Base-by-base conservation (phyloP, 1,284 basidiomycete genomes). In the Polyporus tsugae region DNA sequence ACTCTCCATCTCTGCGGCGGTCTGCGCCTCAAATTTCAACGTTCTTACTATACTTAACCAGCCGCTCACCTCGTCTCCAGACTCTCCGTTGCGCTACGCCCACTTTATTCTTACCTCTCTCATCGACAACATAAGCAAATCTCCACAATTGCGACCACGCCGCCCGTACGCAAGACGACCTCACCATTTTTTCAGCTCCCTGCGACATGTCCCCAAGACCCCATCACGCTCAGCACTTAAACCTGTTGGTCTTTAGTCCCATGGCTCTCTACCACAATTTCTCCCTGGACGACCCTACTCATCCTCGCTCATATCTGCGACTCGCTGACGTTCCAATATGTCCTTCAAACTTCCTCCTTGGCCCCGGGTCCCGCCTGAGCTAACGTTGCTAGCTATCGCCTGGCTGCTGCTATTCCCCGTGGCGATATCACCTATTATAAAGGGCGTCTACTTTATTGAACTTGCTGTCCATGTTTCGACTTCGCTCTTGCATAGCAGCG, bases 401-500 rank as follows among this genome's bases (percentile, higher is more conserved):
- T 89, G 86, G 74, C 69, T 89, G 25, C 80, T 90, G 41, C 81
- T 90, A 25, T 82, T 90, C 53, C 81, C 90, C 39, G 84, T 86
- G 42, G 84, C 86, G 6, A 82, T 89, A 63, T 89, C 87, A 4
- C 87, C 87, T n/a, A 85, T 90, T 74, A 84, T 84, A 74, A 85
- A 87, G 75, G 76, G 80, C 70, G 84, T 89, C 63, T 87, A 81
- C 77, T 80, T 89, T 67, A 86, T 89, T 75, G 79, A 78, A 58
- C 78, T 89, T 36, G 73, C 80, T n/a, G 82, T 81, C 13, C 75
- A 81, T 61, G 75, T 80, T 67, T 75, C 74, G 33, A 77, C 80
- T 5, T 74, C 77, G 49, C 61, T 84, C 58, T 71, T 84, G 41
- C 73, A 80, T 64, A 78, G 81, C 60, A 77, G 77, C 36, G 83